A percentile compares a stretch with the other conserved stretches of the same genome.
Conservation (phyloP, 371 early-diverging fungal genomes). For the Rhizomucor pusillus region DNA sequence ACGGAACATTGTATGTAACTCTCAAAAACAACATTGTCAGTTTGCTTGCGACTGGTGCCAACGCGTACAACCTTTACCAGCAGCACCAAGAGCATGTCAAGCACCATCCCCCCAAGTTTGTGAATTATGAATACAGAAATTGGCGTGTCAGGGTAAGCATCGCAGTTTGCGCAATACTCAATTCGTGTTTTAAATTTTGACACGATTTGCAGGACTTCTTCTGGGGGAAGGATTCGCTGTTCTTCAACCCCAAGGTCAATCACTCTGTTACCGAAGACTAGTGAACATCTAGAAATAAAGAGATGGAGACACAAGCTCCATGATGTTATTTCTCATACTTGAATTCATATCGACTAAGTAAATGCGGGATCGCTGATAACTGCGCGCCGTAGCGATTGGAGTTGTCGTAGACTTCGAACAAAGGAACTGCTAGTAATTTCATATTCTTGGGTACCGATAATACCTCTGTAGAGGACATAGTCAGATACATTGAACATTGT, state of each 20-base stretch:
- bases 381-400: slow-evolving; percentile 73
- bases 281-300: background rate
- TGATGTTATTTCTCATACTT: slow-evolving; percentile 29
- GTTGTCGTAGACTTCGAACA: slow-evolving; percentile 83
- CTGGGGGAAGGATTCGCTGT: slow-evolving; percentile 49
- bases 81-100: slow-evolving; percentile 37
- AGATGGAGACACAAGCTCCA: background rate
- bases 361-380: slow-evolving; percentile 68
- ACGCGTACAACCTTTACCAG: slow-evolving; percentile 42
- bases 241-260: slow-evolving; percentile 53
- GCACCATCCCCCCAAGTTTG: slow-evolving; percentile 42
- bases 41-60: slow-evolving; percentile 38
- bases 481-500: background rate
- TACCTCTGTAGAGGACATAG: slow-evolving; percentile 43
- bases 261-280: slow-evolving; percentile 12
- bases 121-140: slow-evolving; percentile 48
- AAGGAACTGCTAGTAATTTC: slow-evolving; percentile 78
- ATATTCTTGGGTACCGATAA: slow-evolving; percentile 80
- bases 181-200: background rate
- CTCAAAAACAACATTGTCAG: slow-evolving; percentile 11
- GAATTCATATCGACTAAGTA: slow-evolving; percentile 61
- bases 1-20: background rate
- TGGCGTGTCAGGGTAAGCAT: slow-evolving; percentile 36
- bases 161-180: no score
- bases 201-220: slow-evolving; percentile 34